Evolutionary conservation across 2,329 filamentous ascomycete genomes (phyloP).

Genomic region (Amesomyces nigricolor): DNA sequence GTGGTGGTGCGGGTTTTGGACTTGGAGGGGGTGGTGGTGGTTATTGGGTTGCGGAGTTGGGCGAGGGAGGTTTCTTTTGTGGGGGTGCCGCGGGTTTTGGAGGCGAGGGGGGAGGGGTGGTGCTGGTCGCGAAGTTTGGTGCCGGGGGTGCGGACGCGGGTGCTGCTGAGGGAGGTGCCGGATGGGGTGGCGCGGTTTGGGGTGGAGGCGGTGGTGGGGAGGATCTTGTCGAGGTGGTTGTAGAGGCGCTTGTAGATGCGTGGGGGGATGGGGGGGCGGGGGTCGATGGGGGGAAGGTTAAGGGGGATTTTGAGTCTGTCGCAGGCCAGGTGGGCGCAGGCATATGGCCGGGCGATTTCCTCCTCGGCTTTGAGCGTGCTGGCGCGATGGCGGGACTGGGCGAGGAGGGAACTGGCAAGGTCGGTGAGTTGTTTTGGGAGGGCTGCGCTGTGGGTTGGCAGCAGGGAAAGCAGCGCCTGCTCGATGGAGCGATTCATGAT

Average conservation of each 20-base stretch:
- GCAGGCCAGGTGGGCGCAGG: constrained; percentile 84
- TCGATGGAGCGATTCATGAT: constrained; percentile 70
- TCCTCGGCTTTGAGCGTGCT: constrained; percentile 76
- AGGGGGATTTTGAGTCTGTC: constrained; percentile 72
- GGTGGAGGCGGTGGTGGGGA: constrained; percentile 44
- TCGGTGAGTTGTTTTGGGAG: constrained; percentile 66
- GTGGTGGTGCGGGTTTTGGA: constrained; percentile 25
- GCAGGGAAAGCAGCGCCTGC: constrained; percentile 64
- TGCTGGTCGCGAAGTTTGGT: constrained; percentile 30
- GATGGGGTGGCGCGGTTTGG: constrained; percentile 19
- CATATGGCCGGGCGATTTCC: constrained; percentile 78
- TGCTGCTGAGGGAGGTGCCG: constrained; percentile 24
- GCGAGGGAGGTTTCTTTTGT: constrained; percentile 30
- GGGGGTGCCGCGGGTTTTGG: constrained; percentile 26
- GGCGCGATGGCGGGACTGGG: constrained; percentile 73
- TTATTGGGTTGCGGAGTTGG: constrained; percentile 21
- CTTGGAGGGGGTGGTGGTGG: constrained; percentile 36
- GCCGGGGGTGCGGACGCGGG: constrained; percentile 31
- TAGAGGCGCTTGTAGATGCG: constrained; percentile 81
- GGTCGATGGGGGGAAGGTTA: constrained; percentile 69
- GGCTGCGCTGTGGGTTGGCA: constrained; percentile 65
- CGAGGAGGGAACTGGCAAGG: constrained; percentile 66
- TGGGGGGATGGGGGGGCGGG: constrained; percentile 71
- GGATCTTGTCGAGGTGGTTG: constrained; percentile 67
- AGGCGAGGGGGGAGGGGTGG: constrained; percentile 20